A percentile compares a stretch with the other conserved stretches of the same genome.
phyloP scores from a whole-genome alignment of 352 stramenopile species.

The Lagenidium sp. region DNA sequence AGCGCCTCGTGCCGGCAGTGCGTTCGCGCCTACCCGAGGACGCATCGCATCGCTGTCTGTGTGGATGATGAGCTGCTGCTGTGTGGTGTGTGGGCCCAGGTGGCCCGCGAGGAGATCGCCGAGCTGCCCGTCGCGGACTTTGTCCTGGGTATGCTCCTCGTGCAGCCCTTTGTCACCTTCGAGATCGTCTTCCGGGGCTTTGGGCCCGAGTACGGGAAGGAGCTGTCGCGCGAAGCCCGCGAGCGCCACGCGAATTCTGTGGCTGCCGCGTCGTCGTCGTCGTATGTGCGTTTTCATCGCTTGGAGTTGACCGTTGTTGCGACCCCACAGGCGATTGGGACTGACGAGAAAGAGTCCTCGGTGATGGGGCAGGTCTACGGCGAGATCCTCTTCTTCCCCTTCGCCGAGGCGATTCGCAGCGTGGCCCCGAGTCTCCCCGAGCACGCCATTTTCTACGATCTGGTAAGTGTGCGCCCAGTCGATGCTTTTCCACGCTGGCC shows the following conservation, averaged over 20 bases:
- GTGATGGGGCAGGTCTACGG: constrained; percentile 53
- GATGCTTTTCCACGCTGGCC: not conserved
- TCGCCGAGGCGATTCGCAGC: constrained; percentile 61
- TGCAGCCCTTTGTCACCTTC: constrained; percentile 60
- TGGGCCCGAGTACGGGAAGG: constrained; percentile 73
- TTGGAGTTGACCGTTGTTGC: not conserved
- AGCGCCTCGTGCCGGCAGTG: constrained; percentile 55
- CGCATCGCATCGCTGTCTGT: too few species aligned
- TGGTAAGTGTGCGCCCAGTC: constrained; percentile 23
- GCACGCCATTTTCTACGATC: constrained; percentile 74
- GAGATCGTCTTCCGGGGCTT: constrained; percentile 53
- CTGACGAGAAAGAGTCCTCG: not conserved
- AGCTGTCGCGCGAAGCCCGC: constrained; percentile 68
- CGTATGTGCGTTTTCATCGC: constrained; percentile 31
- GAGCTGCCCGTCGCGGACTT: constrained; percentile 75
- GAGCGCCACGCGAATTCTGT: too few species aligned
- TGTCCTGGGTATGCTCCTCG: constrained; percentile 71
- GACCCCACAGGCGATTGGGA: too few species aligned
- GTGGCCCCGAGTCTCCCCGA: constrained; percentile 52
- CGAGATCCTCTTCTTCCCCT: constrained; percentile 81
- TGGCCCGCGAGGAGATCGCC: constrained; percentile 53
- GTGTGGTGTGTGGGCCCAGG: constrained; percentile 11
- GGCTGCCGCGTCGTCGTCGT: too few species aligned
- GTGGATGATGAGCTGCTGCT: not conserved
- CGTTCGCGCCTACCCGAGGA: too few species aligned